phyloP scores from a whole-genome alignment of 371 early-diverging fungal species.

The Basidiobolus meristosporus region DNA sequence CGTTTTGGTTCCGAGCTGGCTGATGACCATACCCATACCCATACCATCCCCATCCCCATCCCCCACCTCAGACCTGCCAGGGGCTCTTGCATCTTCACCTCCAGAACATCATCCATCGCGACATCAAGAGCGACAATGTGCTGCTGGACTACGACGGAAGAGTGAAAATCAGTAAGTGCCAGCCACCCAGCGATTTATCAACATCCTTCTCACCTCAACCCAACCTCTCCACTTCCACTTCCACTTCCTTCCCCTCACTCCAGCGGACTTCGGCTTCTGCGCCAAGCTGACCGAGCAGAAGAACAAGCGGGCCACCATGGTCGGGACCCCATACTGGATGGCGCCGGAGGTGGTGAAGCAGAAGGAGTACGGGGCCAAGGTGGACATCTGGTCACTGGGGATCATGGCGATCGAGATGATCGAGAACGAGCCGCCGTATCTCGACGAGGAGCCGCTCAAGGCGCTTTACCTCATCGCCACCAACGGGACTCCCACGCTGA shows the following conservation, averaged over 20 bases:
- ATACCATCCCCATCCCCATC: slow-evolving; percentile 4
- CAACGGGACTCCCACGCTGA: slow-evolving; percentile 88
- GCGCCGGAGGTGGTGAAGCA: slow-evolving; percentile 85
- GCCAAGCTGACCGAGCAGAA: slow-evolving; percentile 73
- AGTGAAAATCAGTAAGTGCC: slow-evolving; percentile 69
- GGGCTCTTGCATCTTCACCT: slow-evolving; percentile 85
- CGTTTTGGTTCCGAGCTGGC: slow-evolving; percentile 4
- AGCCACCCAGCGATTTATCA: background rate
- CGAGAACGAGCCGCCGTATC: slow-evolving; percentile 93
- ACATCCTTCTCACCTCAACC: background rate
- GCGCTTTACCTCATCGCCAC: slow-evolving; percentile 92
- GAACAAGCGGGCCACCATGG: slow-evolving; percentile 87
- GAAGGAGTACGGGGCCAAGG: slow-evolving; percentile 75
- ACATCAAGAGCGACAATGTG: slow-evolving; percentile 94
- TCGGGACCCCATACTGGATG: slow-evolving; percentile 93
- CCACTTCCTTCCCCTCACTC: background rate
- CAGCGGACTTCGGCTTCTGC: slow-evolving; percentile 87
- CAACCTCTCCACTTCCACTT: slow-evolving; percentile 42
- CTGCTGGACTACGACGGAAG: slow-evolving; percentile 67
- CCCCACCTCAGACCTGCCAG: slow-evolving; percentile 37
- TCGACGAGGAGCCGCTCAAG: slow-evolving; percentile 86
- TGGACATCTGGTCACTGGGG: slow-evolving; percentile 87
- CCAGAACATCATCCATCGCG: slow-evolving; percentile 87
- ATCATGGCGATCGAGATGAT: slow-evolving; percentile 97
- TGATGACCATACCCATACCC: background rate